Conservation (phyloP, 1,284 basidiomycete genomes). For the Pyrrhoderma lamaoense region DNA sequence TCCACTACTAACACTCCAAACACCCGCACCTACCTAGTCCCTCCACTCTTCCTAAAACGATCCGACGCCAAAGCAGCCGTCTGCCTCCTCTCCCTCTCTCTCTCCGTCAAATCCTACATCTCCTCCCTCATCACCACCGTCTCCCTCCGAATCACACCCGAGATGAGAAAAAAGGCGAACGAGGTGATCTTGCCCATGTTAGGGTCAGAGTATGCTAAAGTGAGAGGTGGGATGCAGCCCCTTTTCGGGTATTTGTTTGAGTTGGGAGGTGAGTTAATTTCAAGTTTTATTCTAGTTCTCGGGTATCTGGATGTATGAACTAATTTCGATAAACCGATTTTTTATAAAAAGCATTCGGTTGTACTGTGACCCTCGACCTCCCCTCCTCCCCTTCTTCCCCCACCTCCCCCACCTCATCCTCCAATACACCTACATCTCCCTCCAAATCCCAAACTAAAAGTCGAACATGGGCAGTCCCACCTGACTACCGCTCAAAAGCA, state of each 20-base stretch:
- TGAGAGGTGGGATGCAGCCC: slow-evolving; percentile 32
- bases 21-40: slow-evolving; percentile 49
- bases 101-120: slow-evolving; percentile 50
- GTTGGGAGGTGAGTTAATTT: slow-evolving; percentile 36
- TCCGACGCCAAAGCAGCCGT: slow-evolving; percentile 58
- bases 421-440: too few species aligned
- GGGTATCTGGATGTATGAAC: neutral
- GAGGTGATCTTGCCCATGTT: slow-evolving; percentile 39
- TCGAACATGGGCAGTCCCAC: slow-evolving; percentile 37
- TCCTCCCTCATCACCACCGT: slow-evolving; percentile 34
- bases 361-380: slow-evolving; percentile 38
- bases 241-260: slow-evolving; percentile 36
- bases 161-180: slow-evolving; percentile 35
- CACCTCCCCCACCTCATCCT: too few species aligned
- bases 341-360: slow-evolving; percentile 48
- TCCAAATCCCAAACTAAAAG: slow-evolving; percentile 33
- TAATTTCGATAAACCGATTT: neutral
- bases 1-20: too few species aligned
- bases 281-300: neutral
- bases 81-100: slow-evolving; percentile 52
- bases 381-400: too few species aligned
- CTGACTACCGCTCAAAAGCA: slow-evolving; percentile 45
- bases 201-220: slow-evolving; percentile 36
- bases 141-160: slow-evolving; percentile 37
- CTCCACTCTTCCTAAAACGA: slow-evolving; percentile 48